Percentiles rank a stretch among this genome's conserved stretches.
Evolutionary conservation across 345 rosid genomes (phyloP).

Genomic region (Eucalyptus marginata): DNA sequence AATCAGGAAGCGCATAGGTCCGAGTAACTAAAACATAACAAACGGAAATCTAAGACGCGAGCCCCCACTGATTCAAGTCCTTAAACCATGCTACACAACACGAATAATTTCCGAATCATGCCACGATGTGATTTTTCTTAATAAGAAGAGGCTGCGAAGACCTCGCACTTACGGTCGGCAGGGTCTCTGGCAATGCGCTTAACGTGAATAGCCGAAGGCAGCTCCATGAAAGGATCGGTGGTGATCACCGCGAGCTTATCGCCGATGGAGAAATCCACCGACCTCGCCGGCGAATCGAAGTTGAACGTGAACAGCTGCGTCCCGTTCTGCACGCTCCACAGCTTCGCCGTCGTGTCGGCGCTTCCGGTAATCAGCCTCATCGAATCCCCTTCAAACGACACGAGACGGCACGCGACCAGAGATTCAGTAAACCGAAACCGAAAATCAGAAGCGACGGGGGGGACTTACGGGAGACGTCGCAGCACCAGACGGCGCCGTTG

Average conservation of each 20-base stretch:
- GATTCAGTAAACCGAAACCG: neutral
- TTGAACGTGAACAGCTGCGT: conserved; percentile 47
- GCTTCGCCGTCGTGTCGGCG: conserved; percentile 87
- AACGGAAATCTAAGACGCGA: neutral
- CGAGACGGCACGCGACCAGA: neutral
- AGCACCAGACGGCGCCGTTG: conserved; percentile 97
- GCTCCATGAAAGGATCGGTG: conserved; percentile 88
- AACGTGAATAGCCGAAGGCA: conserved; percentile 74
- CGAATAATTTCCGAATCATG: neutral
- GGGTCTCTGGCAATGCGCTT: conserved; percentile 67
- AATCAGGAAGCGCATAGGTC: neutral
- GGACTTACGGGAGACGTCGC: conserved; percentile 67
- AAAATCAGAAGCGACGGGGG: neutral
- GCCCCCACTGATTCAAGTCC: neutral
- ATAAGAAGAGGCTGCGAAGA: neutral
- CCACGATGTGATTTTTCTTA: neutral
- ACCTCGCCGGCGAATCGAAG: conserved; percentile 78
- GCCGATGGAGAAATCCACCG: conserved; percentile 77
- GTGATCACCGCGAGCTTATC: conserved; percentile 90
- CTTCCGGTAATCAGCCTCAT: conserved; percentile 66
- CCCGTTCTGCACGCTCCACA: conserved; percentile 85
- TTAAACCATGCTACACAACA: neutral
- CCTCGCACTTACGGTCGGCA: conserved; percentile 41
- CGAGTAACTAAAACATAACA: neutral
- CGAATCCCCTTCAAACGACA: conserved; percentile 41